phyloP scores from a whole-genome alignment of 2,329 filamentous ascomycete genomes.

The Beauveria sp. region DNA sequence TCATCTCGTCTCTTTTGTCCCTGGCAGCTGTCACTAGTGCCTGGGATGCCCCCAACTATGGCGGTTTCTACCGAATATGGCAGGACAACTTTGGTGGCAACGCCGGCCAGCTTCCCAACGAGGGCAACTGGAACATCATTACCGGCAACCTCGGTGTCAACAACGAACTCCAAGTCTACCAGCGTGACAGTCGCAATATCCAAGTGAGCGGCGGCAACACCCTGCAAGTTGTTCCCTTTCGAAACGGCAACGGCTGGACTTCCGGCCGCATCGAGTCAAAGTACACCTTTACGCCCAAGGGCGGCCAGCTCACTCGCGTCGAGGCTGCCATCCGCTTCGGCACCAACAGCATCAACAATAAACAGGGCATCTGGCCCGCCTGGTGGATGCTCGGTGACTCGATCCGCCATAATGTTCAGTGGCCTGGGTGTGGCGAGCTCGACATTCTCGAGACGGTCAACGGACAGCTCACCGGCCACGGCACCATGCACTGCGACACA shows the following conservation, averaged over 20 bases:
- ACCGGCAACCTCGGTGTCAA: constrained; percentile 37
- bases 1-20: constrained; percentile 21
- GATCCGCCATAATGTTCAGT: constrained; percentile 37
- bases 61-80: constrained; percentile 33
- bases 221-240: constrained; percentile 43
- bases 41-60: constrained; percentile 30
- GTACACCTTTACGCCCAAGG: constrained; percentile 36
- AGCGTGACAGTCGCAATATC: constrained; percentile 36
- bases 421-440: constrained; percentile 49
- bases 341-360: constrained; percentile 28
- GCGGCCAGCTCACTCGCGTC: constrained; percentile 38
- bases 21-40: constrained; percentile 28
- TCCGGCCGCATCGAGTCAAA: constrained; percentile 47
- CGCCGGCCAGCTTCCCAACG: constrained; percentile 26
- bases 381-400: constrained; percentile 50
- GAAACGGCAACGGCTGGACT: constrained; percentile 38
- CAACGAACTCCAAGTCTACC: constrained; percentile 45
- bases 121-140: constrained; percentile 34
- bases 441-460: constrained; percentile 52
- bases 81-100: constrained; percentile 35
- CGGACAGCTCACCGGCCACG: constrained; percentile 37
- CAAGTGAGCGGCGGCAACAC: constrained; percentile 43
- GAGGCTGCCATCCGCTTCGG: constrained; percentile 42
- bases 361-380: constrained; percentile 51
- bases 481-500: constrained; percentile 44